Conservation (phyloP, 1,139 yeast genomes). For the Hyphopichia fennica region DNA sequence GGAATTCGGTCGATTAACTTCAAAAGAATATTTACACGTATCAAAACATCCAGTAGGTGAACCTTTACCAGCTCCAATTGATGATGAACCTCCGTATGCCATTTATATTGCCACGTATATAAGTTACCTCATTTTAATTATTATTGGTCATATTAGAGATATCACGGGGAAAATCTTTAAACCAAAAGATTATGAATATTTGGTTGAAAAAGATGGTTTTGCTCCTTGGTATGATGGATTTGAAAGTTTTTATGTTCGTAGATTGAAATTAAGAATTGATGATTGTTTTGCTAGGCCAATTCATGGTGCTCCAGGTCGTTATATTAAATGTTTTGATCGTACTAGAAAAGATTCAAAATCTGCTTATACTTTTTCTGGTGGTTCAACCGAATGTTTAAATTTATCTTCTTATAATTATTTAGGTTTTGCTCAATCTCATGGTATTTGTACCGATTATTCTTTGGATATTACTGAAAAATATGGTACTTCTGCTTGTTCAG, state of each 20-base stretch:
- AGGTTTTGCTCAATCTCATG: constrained; percentile 95
- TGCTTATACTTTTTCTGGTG: constrained; percentile 74
- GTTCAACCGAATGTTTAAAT: constrained; percentile 74
- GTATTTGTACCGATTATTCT: constrained; percentile 84
- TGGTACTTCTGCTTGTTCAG: constrained; percentile 80
- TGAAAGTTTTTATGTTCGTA: constrained; percentile 89
- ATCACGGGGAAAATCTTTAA: constrained; percentile 76
- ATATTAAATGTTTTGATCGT: constrained; percentile 77
- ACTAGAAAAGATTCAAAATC: constrained; percentile 57
- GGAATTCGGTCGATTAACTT: constrained; percentile 64
- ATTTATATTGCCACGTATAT: constrained; percentile 80
- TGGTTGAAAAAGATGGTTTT: constrained; percentile 80
- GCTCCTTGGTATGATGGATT: constrained; percentile 97
- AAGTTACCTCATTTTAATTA: constrained; percentile 76
- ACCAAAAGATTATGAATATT: constrained; percentile 62
- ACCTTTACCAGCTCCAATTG: constrained; percentile 58
- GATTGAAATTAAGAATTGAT: constrained; percentile 85
- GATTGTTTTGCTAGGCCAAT: constrained; percentile 96
- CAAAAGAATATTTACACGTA: constrained; percentile 56
- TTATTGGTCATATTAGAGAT: constrained; percentile 88
- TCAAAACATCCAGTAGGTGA: constrained; percentile 54
- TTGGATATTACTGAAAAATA: constrained; percentile 59
- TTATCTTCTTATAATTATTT: constrained; percentile 89
- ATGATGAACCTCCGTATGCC: constrained; percentile 85
- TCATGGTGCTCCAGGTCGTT: constrained; percentile 96